Evolutionary conservation across 371 early-diverging fungal species (phyloP), one percentile per base, ranked within the genome.

Genomic region (Apophysomyces ossiformis): DNA sequence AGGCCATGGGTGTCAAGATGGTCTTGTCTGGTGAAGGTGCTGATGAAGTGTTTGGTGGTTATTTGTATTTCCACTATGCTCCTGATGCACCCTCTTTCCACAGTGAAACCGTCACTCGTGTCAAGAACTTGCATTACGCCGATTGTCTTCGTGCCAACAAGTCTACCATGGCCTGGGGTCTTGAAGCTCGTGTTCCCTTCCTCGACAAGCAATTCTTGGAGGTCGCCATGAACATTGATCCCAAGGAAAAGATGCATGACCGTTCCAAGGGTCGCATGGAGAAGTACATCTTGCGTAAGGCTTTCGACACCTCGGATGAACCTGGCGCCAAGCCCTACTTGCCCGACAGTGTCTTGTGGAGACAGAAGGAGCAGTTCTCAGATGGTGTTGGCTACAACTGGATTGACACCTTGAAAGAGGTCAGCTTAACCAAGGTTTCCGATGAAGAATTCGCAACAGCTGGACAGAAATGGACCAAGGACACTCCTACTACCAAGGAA

Each of bases 1-100:
- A 95, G 83, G 93, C 97, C 37, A 91, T 94, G 83, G 97, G 97
- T 60, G 97, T 97, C 77, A 98, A 98, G 90, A 98, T 98, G 98
- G 98, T 98, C 7, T 85, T 98, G 54, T 90, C 90, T 69, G 98
- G 98, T 63, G 98, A 98, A 83, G 98, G 98, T 64, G 83, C 90
- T 44, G 98, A 98, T 75, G 98, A 98, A 83, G 90, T 96, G 47
- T 95, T 96, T 88, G 98, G 95, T 67, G 98, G 96, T 12, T 98
- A 98, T 79, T 88, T 98, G 38, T 98, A 98, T 84, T 98, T 98
- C 89, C 95, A 97, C 86, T 73, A 85, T 45, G 95, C 98, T n/a
- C 98, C 98, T 41, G 74, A 73, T 62, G 87, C 90, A 12, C 87
- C 78, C 47, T 83, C 88, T 7, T 90, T 98, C 71, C 96, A 96